Percentiles rank a stretch among this genome's conserved stretches.
These are phyloP conservation scores for Wickerhamomyces sp. DNA, from an alignment of 1,139 yeast genomes.

Conservation along the genomic window DNA sequence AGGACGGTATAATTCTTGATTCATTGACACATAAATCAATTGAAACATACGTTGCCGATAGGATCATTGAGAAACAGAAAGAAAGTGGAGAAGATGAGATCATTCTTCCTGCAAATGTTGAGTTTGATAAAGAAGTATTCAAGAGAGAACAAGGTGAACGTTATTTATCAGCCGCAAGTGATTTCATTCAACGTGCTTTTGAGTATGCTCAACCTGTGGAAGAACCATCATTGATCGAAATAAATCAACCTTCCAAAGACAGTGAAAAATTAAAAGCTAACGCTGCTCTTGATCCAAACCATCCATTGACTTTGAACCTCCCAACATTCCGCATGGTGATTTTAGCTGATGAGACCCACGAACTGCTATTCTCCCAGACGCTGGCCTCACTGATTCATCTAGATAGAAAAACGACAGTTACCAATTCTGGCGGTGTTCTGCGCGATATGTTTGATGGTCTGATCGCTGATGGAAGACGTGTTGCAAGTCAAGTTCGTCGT, in stretches of 20 bases:
- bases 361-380: slow-evolving; percentile 69
- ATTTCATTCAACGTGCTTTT: slow-evolving; percentile 80
- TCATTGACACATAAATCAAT: slow-evolving; percentile 53
- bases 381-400: slow-evolving; percentile 64
- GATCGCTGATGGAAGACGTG: slow-evolving; percentile 86
- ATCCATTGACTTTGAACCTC: slow-evolving; percentile 69
- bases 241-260: slow-evolving; percentile 24
- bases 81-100: slow-evolving; percentile 32
- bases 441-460: slow-evolving; percentile 89
- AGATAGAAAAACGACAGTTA: slow-evolving; percentile 46
- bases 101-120: slow-evolving; percentile 51
- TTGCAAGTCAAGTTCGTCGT: slow-evolving; percentile 81
- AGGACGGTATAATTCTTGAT: slow-evolving; percentile 61
- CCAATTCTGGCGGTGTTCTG: slow-evolving; percentile 54
- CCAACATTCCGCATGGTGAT: slow-evolving; percentile 95
- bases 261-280: slow-evolving; percentile 45
- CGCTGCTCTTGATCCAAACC: slow-evolving; percentile 75
- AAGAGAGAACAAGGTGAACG: slow-evolving; percentile 72
- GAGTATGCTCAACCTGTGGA: slow-evolving; percentile 84
- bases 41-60: slow-evolving; percentile 62
- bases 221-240: slow-evolving; percentile 34
- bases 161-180: slow-evolving; percentile 82
- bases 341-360: slow-evolving; percentile 90
- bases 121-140: slow-evolving; percentile 57
- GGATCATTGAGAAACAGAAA: slow-evolving; percentile 34